Base-by-base conservation (phyloP, 306 rosid genomes). In the Vigna hirtella region DNA sequence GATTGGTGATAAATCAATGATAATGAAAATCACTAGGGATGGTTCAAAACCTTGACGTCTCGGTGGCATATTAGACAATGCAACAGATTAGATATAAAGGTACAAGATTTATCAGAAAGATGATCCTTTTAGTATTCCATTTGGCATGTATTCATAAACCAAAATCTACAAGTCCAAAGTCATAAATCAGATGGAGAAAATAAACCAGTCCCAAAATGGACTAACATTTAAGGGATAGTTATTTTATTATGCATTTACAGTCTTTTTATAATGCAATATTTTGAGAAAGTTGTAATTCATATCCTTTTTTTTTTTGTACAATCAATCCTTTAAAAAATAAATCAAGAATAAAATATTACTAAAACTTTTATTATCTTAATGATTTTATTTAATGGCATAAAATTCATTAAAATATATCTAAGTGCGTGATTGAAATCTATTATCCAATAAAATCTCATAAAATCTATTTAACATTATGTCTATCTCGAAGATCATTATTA, bases 121-220 rank as follows among this genome's bases (percentile, higher is more conserved):
- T 89, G 91, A 84, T 95, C 97, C 88, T 90, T 20, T 86, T 77
- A 95, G 83, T 2, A 91, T 87, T 77, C 96, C 94, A 78, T 89
- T 91, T 50, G 97, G 22, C 22, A 20, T 20, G 22, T 20, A 91
- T 84, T 95, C 97, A 72, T 95, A 95, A 53, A 88, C 90, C 91
- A 95, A 82, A 98, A 93, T 95, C 99, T 95, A 92, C 91, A 85
- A 47, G 40, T 53, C 88, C 52, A 85, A 74, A 67, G 78, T 17
- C 67, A 53, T 17, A 53, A 81, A 38, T 80, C 63, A 53, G 36
- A 30, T 50, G 20, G 20, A 82, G 66, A 40, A 52, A 22, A 8
- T 16, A 76, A 55, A 50, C 48, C 49, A 70, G 70, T 51, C 74
- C 76, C n/a, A 61, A 15, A 72, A 56, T 53, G 52, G 59, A 49